Evolutionary conservation across 1,284 basidiomycete species (phyloP), one percentile per base, ranked within the genome.

Genomic region (Xerocomus amazonicus): DNA sequence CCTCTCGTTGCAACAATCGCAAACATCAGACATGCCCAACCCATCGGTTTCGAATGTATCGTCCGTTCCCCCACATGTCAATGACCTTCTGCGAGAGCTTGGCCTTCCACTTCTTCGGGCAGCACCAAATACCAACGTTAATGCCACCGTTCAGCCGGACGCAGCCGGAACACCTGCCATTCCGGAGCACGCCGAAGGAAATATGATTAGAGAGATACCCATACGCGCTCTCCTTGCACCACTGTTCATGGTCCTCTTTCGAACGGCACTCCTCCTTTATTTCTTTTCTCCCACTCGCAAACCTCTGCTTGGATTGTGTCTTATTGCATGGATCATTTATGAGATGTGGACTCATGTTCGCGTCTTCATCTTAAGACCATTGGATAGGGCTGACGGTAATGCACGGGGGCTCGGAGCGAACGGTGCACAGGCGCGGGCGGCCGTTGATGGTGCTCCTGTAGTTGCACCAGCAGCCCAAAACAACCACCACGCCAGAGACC

Each of bases 221-320:
- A 43, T 70, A 16, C 68, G 51, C 63, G 74, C 84, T 8, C 71
- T 90, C 12, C 60, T 90, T 35, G 73, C 80, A 12, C 85, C 88
- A 0, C 62, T 90, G 9, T 57, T 84, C 40, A 78, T 90, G 74
- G 75, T 90, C 27, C 53, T 79, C 14, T 73, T 90, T 61, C 82
- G 88, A 43, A 87, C 84, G 0, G 59, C 81, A 13, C 73, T 91
- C 13, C 70, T 91, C 36, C 73, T 91, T 6, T 90, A 89, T 63
- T 88, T 91, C 68, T 83, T 91, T 59, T 83, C 84, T 3, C 88
- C 88, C 0, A 78, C 84, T 3, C 76, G 84, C 56, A 85, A 87
- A 52, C 88, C 88, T 1, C 61, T 90, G 12, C 79, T 90, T 52
- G 82, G 82, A 19, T 54, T 87, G 23, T 66, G 87, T 44, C 74